These are phyloP conservation scores for Lentinula lateritia DNA, from an alignment of 768 basidiomycete species.

Conservation along the genomic window DNA sequence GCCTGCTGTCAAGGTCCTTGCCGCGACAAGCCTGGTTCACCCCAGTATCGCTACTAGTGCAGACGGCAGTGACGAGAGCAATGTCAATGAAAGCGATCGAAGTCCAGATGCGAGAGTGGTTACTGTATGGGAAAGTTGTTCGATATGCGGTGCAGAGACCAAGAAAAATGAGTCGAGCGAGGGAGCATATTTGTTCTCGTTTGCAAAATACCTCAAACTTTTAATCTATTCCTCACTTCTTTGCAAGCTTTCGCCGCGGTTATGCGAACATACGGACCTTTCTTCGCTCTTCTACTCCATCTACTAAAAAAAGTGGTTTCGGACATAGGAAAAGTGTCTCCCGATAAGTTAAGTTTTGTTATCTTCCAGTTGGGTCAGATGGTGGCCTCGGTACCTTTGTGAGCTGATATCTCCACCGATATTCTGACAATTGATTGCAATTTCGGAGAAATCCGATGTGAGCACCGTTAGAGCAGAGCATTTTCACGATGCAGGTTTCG, in stretches of 20 bases:
- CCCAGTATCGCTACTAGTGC: neutral
- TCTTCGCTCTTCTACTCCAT: conserved; percentile 15
- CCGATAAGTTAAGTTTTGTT: too few species aligned
- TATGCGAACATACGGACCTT: conserved; percentile 46
- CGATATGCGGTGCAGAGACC: conserved; percentile 34
- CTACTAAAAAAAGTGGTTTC: too few species aligned
- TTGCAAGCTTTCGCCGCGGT: conserved; percentile 23
- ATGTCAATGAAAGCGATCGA: neutral
- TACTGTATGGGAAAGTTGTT: conserved; percentile 46
- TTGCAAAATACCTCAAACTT: conserved; percentile 54
- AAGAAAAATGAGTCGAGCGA: conserved; percentile 31
- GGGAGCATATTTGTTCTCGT: conserved; percentile 48
- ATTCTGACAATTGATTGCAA: too few species aligned
- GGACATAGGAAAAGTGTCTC: too few species aligned
- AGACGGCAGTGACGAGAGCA: neutral
- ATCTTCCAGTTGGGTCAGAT: too few species aligned
- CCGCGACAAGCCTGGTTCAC: neutral
- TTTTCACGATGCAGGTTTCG: too few species aligned
- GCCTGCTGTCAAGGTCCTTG: neutral
- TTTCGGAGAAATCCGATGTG: too few species aligned
- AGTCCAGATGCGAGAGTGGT: neutral
- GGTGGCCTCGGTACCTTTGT: too few species aligned
- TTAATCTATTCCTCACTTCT: conserved; percentile 40
- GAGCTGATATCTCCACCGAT: too few species aligned
- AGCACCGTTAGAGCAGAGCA: too few species aligned